Percentiles rank a stretch among this genome's conserved stretches.
Conservation (phyloP, 139 green algal genomes). For the Haematococcus lacustris region DNA sequence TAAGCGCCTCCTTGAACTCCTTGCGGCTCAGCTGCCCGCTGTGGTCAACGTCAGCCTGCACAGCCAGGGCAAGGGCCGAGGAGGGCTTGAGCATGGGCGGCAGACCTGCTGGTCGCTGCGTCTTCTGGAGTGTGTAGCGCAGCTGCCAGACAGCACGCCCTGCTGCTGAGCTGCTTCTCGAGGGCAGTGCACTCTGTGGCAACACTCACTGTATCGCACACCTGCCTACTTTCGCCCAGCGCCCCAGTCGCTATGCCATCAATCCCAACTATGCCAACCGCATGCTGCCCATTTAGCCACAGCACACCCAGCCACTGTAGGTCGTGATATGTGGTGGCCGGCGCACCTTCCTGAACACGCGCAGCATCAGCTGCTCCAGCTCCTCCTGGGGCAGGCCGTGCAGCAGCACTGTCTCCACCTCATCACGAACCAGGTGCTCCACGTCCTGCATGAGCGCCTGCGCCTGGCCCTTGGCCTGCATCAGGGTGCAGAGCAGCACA, state of each 20-base stretch:
- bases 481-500: not conserved
- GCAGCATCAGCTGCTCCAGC: conserved; percentile 39
- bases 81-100: too few species aligned
- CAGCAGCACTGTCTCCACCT: conserved; percentile 39
- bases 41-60: conserved; percentile 31
- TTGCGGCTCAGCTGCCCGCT: conserved; percentile 24
- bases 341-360: conserved; percentile 15
- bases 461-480: conserved; percentile 31
- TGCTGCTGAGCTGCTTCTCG: too few species aligned
- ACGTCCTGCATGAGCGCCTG: conserved; percentile 18
- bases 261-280: too few species aligned
- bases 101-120: too few species aligned
- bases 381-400: conserved; percentile 41
- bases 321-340: not conserved
- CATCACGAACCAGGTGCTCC: conserved; percentile 20
- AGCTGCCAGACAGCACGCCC: too few species aligned
- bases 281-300: too few species aligned
- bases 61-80: too few species aligned
- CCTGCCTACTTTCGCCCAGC: too few species aligned
- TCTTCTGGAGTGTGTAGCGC: too few species aligned
- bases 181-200: not conserved
- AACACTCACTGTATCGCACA: not conserved
- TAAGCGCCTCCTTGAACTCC: conserved; percentile 49
- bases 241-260: too few species aligned
- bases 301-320: not conserved